Conservation (phyloP, 108 stramenopile species). For the Craspedostauros australis region DNA sequence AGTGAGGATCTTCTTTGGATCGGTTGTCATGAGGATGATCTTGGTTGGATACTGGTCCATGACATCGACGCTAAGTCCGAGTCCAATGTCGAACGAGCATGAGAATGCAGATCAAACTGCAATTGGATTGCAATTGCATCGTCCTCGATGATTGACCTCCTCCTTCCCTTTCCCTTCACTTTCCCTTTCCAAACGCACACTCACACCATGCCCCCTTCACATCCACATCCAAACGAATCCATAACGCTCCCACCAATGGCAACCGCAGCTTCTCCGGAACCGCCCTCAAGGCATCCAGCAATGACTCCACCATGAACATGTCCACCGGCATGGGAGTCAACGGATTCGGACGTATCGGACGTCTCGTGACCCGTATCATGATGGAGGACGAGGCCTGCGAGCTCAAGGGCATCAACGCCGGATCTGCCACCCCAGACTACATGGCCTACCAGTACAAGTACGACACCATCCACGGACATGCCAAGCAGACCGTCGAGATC, state of each 20-base stretch:
- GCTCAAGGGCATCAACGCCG: conserved; percentile 94
- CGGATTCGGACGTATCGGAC: conserved; percentile 99
- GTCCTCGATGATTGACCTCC: background rate
- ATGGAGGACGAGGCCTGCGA: conserved; percentile 87
- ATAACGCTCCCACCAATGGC: too few species aligned
- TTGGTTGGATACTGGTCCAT: background rate
- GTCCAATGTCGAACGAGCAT: too few species aligned
- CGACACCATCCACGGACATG: conserved; percentile 99
- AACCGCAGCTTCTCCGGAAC: conserved; percentile 72
- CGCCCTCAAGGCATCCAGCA: conserved; percentile 63
- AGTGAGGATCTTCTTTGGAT: conserved; percentile 15
- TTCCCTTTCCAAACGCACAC: too few species aligned
- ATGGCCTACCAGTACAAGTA: conserved; percentile 99
- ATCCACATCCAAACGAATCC: too few species aligned
- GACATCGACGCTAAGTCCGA: background rate
- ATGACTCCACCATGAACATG: conserved; percentile 79
- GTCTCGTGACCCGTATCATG: conserved; percentile 98
- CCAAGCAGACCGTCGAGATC: conserved; percentile 93
- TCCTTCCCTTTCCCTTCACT: conserved; percentile 3
- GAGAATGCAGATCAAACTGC: too few species aligned
- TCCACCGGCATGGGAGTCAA: conserved; percentile 91
- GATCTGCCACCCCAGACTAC: conserved; percentile 96
- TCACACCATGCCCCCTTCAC: too few species aligned
- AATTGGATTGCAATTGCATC: too few species aligned
- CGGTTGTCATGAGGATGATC: background rate